Evolutionary conservation across 441 rosid genomes (phyloP).

Genomic region (Gossypium schwendimanii): DNA sequence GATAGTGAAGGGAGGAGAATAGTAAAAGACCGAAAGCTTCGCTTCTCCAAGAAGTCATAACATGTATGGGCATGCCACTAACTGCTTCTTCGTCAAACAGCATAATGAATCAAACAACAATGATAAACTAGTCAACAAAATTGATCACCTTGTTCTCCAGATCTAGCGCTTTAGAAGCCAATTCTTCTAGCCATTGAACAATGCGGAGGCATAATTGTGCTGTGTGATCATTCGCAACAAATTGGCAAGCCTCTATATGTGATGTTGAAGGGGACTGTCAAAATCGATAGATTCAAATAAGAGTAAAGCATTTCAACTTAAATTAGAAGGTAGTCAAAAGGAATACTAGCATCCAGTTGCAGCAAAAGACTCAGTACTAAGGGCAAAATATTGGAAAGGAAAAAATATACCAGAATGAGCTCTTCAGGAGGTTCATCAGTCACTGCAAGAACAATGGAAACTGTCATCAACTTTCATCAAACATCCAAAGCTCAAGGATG

Average conservation of each 20-base stretch:
- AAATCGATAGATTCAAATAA: conserved; percentile 19
- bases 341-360: background rate
- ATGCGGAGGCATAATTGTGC: conserved; percentile 92
- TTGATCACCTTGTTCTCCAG: conserved; percentile 77
- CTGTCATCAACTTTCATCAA: conserved; percentile 18
- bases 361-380: background rate
- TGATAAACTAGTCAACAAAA: conserved; percentile 2
- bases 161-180: conserved; percentile 94
- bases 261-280: conserved; percentile 86
- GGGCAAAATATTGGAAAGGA: background rate
- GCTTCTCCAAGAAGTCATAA: background rate
- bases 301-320: conserved; percentile 10
- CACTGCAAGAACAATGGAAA: conserved; percentile 44
- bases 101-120: background rate
- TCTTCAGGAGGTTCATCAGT: conserved; percentile 73
- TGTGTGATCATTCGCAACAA: conserved; percentile 76
- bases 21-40: background rate
- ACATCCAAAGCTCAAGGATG: conserved; percentile 5
- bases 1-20: background rate
- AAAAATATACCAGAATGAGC: conserved; percentile 46
- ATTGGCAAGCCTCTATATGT: conserved; percentile 89
- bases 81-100: background rate
- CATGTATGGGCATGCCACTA: background rate
- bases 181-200: conserved; percentile 91
- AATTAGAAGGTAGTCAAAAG: conserved; percentile 7